Percentiles rank a stretch among this genome's conserved stretches.
These are phyloP conservation scores for Quercus tomentella DNA, from an alignment of 331 rosid species.

Conservation along the genomic window DNA sequence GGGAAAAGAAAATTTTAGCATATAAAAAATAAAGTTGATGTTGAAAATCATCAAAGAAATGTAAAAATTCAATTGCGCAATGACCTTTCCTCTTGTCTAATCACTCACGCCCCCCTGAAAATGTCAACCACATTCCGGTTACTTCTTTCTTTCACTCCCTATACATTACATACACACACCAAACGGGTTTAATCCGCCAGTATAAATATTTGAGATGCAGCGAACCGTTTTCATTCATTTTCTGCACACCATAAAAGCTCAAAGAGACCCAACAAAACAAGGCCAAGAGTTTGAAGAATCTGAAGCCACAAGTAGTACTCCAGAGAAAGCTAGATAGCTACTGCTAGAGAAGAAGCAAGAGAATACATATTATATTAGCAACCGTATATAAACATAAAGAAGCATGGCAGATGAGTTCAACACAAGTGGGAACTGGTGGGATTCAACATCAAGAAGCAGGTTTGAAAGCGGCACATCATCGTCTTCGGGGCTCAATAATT, in stretches of 20 bases:
- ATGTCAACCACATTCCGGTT: constrained; percentile 64
- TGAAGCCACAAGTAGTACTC: neutral
- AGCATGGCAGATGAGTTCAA: constrained; percentile 88
- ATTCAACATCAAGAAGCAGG: constrained; percentile 57
- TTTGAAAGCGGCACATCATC: constrained; percentile 72
- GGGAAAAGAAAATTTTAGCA: neutral
- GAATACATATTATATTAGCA: neutral
- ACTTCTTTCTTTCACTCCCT: constrained; percentile 25
- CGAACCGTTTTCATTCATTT: constrained; percentile 72
- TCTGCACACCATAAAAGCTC: constrained; percentile 25
- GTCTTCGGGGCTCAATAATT: constrained; percentile 54
- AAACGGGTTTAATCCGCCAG: constrained; percentile 19
- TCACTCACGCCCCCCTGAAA: constrained; percentile 39
- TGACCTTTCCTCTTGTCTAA: constrained; percentile 49
- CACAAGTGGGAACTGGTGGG: constrained; percentile 94
- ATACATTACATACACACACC: neutral
- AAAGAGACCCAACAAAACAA: constrained; percentile 3
- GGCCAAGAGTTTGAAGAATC: constrained; percentile 8
- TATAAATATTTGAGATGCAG: constrained; percentile 70
- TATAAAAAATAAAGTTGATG: neutral
- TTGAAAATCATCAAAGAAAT: constrained; percentile 9
- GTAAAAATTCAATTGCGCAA: constrained; percentile 37
- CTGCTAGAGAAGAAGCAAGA: neutral
- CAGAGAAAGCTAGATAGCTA: neutral
- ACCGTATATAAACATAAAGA: neutral